These are phyloP conservation scores for Lecanoromycetidae sp. DNA, from an alignment of 2,329 filamentous ascomycete genomes.

Conservation along the genomic window DNA sequence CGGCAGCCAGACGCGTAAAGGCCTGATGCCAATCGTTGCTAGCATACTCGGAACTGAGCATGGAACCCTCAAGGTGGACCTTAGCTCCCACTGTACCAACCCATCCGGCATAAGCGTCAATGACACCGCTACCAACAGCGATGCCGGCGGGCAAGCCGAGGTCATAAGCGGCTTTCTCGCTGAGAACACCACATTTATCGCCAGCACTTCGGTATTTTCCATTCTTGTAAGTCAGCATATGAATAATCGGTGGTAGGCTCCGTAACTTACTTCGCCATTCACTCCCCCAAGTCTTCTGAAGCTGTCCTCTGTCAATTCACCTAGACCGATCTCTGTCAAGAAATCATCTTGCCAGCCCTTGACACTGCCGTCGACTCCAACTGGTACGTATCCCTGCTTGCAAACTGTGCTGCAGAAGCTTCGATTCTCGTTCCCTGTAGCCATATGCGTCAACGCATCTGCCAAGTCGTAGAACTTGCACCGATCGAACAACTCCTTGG, in stretches of 20 bases:
- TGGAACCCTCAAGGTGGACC: constrained; percentile 58
- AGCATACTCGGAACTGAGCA: constrained; percentile 53
- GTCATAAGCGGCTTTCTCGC: constrained; percentile 67
- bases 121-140: constrained; percentile 88
- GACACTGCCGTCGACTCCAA: constrained; percentile 92
- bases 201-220: constrained; percentile 84
- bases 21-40: constrained; percentile 85
- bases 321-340: constrained; percentile 71
- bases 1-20: constrained; percentile 82
- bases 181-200: constrained; percentile 75
- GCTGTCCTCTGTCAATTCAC: constrained; percentile 69
- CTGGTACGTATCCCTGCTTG: constrained; percentile 92
- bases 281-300: constrained; percentile 93
- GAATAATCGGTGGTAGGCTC: not conserved
- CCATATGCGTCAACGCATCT: constrained; percentile 86
- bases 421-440: constrained; percentile 79
- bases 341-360: constrained; percentile 99
- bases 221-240: constrained; percentile 47
- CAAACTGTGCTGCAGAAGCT: constrained; percentile 95
- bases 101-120: constrained; percentile 97
- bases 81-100: constrained; percentile 98
- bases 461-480: constrained; percentile 97
- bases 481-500: constrained; percentile 71
- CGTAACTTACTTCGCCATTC: constrained; percentile 80
- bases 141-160: constrained; percentile 78